A percentile compares a stretch with the other conserved stretches of the same genome.
These are phyloP conservation scores for Cerioporus squamosus DNA, from an alignment of 1,284 basidiomycete genomes.

Conservation along the genomic window DNA sequence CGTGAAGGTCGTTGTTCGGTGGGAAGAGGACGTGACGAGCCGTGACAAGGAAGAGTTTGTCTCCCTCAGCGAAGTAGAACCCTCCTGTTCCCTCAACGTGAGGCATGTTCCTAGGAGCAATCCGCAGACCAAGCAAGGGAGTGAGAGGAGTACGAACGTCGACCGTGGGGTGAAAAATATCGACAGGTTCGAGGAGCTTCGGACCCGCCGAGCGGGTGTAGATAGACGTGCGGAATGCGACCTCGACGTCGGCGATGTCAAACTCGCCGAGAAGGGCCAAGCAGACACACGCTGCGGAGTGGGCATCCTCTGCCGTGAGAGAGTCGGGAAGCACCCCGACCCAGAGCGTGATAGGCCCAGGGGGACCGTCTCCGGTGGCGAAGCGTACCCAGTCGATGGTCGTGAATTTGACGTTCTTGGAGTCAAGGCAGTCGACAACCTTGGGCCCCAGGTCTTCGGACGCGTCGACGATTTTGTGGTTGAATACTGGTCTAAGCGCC, in stretches of 20 bases:
- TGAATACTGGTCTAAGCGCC: no score
- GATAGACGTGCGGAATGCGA: constrained; percentile 38
- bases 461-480: no score
- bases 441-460: constrained; percentile 15
- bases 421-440: constrained; percentile 17
- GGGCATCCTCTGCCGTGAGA: no score
- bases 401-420: constrained; percentile 12
- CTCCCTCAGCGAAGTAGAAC: constrained; percentile 20
- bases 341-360: no score
- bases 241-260: constrained; percentile 33
- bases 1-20: constrained; percentile 19
- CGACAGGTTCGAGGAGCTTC: constrained; percentile 29
- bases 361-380: constrained; percentile 2
- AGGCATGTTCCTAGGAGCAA: constrained; percentile 28
- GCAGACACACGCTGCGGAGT: no score
- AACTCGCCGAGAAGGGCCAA: constrained; percentile 10
- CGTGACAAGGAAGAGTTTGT: constrained; percentile 29
- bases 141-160: constrained; percentile 38
- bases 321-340: no score
- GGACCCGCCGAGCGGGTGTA: constrained; percentile 31
- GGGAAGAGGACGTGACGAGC: constrained; percentile 30
- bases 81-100: constrained; percentile 13
- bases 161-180: constrained; percentile 24
- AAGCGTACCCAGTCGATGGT: constrained; percentile 23
- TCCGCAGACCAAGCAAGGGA: constrained; percentile 37